Evolutionary conservation across 371 early-diverging fungal genomes (phyloP).

Genomic region (Capniomyces stellatus): DNA sequence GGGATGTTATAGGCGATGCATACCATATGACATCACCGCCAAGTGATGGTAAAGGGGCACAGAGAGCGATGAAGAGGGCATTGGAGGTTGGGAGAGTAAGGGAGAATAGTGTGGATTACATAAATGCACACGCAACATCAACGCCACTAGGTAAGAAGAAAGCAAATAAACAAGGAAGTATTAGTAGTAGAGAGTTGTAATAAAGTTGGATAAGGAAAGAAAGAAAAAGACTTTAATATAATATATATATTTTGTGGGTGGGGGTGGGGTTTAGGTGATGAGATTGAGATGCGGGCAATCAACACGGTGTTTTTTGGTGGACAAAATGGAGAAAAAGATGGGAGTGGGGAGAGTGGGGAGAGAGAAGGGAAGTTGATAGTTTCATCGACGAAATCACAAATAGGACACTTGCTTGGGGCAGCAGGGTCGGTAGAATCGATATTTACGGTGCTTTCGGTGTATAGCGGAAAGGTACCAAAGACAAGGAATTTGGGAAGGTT

Average conservation of each 20-base stretch:
- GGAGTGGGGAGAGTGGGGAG: no score
- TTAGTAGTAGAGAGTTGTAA: no score
- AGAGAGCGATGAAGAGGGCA: slow-evolving; percentile 66
- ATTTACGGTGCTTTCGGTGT: slow-evolving; percentile 58
- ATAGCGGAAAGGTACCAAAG: slow-evolving; percentile 14
- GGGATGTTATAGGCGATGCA: slow-evolving; percentile 66
- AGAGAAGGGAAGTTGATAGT: slow-evolving; percentile 32
- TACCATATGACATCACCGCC: slow-evolving; percentile 90
- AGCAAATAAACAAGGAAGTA: no score
- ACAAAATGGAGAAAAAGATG: neutral
- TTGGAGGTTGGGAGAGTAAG: slow-evolving; percentile 37
- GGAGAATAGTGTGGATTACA: slow-evolving; percentile 53
- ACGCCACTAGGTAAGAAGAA: slow-evolving; percentile 39
- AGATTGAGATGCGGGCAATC: slow-evolving; percentile 65
- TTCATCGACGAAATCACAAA: slow-evolving; percentile 79
- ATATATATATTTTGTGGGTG: no score
- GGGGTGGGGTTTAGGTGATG: slow-evolving; percentile 49
- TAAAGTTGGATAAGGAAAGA: no score
- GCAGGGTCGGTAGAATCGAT: slow-evolving; percentile 91
- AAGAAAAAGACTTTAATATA: no score
- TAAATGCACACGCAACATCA: slow-evolving; percentile 95
- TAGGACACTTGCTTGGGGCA: slow-evolving; percentile 86
- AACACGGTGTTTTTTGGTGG: slow-evolving; percentile 36
- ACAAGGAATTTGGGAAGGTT: slow-evolving; percentile 7
- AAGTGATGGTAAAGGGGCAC: slow-evolving; percentile 67